A percentile compares a stretch with the other conserved stretches of the same genome.
Conservation (phyloP, 2,329 filamentous ascomycete species). For the Aspergillus piperis region DNA sequence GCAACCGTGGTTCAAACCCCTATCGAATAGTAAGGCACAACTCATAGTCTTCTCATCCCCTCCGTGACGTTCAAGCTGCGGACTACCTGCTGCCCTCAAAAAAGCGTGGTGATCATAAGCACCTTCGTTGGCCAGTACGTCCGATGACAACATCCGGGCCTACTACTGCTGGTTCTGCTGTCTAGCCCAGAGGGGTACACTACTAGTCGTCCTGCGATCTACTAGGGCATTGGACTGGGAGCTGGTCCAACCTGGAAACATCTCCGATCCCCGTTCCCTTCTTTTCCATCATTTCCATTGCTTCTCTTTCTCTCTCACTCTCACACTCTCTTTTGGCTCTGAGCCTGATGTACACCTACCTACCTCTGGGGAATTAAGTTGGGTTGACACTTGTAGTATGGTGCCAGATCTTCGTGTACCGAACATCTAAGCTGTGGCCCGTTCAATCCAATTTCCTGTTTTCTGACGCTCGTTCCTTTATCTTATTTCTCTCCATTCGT, state of each 20-base stretch:
- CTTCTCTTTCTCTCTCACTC: not conserved
- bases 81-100: not conserved
- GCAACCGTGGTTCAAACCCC: not conserved
- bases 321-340: slow-evolving; percentile 9
- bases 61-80: not conserved
- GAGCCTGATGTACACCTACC: not conserved
- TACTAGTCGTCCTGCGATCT: not conserved
- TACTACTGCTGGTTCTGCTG: slow-evolving; percentile 4
- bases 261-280: slow-evolving; percentile 10
- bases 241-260: slow-evolving; percentile 8
- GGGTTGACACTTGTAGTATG: slow-evolving; percentile 17
- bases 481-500: slow-evolving; percentile 3
- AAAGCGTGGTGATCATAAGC: slow-evolving; percentile 7
- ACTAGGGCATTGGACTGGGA: slow-evolving; percentile 12
- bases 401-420: slow-evolving; percentile 20
- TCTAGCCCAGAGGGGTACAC: not conserved
- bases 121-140: slow-evolving; percentile 7
- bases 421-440: slow-evolving; percentile 21
- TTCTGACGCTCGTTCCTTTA: slow-evolving; percentile 9
- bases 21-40: slow-evolving; percentile 1
- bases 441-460: slow-evolving; percentile 12
- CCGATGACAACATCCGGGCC: slow-evolving; percentile 5
- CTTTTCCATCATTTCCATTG: slow-evolving; percentile 14
- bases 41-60: not conserved
- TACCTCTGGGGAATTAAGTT: slow-evolving; percentile 4